phyloP scores from a whole-genome alignment of 2,329 filamentous ascomycete species.

The Fusarium udum region DNA sequence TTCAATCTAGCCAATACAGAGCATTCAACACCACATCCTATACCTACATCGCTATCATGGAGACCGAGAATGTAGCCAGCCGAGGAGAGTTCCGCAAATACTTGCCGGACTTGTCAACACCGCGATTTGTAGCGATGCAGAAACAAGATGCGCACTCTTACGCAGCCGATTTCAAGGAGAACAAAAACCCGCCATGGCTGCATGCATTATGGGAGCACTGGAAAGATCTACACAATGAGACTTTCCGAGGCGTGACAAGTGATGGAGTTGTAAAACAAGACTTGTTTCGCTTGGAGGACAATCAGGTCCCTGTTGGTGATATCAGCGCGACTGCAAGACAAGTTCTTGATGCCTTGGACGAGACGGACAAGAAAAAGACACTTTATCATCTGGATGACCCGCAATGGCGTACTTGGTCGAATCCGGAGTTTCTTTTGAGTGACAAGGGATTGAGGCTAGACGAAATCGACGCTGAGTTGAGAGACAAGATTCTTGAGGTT shows the following conservation, averaged over 20 bases:
- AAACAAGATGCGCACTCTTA: neutral
- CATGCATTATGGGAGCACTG: neutral
- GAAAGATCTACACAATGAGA: neutral
- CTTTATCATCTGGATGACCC: no score
- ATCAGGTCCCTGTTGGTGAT: no score
- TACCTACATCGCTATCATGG: neutral
- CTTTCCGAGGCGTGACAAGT: neutral
- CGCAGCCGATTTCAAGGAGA: neutral
- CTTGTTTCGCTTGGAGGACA: no score
- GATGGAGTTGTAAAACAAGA: neutral
- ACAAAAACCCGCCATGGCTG: neutral
- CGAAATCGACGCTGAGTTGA: no score
- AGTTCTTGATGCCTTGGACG: no score
- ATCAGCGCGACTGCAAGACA: no score
- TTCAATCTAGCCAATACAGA: neutral
- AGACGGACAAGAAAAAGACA: no score
- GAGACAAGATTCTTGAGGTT: no score
- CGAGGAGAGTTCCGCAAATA: neutral
- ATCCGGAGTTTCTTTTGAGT: no score
- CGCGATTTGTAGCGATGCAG: neutral
- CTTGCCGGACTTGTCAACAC: neutral
- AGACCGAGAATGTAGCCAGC: neutral
- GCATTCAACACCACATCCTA: neutral
- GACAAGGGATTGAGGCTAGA: no score
- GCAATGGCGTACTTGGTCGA: no score